Conservation (phyloP, 176 grass and related monocot species). For the Raddia distichophylla region DNA sequence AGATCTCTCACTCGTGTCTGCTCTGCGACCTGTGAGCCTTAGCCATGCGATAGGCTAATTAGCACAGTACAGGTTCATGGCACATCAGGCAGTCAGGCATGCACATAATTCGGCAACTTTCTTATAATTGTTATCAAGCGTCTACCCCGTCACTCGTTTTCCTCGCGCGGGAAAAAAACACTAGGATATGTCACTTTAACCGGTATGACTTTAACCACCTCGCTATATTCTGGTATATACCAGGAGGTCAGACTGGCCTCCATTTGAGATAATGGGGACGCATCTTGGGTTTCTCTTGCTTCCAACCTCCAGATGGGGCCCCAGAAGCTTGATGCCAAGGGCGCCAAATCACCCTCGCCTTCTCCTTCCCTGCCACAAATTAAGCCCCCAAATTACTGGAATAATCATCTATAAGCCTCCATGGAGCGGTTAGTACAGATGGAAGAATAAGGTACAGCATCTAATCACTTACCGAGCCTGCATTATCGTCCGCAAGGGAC, state of each 20-base stretch:
- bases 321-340: neutral
- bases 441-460: neutral
- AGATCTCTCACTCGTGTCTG: neutral
- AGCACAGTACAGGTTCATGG: neutral
- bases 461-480: constrained; percentile 47
- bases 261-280: neutral
- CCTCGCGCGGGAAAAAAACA: too few relatives aligned
- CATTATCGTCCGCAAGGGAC: constrained; percentile 53
- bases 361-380: constrained; percentile 29
- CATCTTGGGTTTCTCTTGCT: neutral
- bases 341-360: constrained; percentile 28
- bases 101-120: neutral
- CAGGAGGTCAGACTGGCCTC: neutral
- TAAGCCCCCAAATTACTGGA: neutral
- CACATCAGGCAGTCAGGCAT: neutral
- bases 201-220: neutral
- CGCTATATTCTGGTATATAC: neutral
- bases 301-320: neutral
- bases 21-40: neutral
- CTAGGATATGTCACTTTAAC: neutral
- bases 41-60: neutral
- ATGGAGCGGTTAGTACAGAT: neutral
- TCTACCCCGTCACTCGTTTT: neutral
- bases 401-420: neutral
- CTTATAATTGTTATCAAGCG: neutral